phyloP scores from a whole-genome alignment of 306 rosid species.

The Heteromeles arbutifolia region DNA sequence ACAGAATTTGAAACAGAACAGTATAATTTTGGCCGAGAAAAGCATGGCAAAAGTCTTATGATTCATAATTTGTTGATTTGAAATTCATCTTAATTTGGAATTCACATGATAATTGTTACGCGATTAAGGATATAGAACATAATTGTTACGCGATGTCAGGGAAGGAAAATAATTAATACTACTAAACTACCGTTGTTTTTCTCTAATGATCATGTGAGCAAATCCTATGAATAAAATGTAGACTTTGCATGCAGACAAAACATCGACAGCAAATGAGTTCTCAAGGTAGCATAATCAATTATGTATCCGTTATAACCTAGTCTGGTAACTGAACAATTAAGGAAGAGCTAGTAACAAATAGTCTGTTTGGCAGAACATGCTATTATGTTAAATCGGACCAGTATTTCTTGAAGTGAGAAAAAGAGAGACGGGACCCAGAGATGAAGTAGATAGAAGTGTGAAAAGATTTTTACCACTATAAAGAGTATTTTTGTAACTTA shows the following conservation, averaged over 20 bases:
- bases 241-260: background rate
- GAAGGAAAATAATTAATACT: background rate
- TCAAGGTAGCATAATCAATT: background rate
- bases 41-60: too few species aligned
- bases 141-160: background rate
- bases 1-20: too few species aligned
- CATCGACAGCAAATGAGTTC: background rate
- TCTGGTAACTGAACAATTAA: background rate
- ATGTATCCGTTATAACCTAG: slow-evolving; percentile 1
- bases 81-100: background rate
- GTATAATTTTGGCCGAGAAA: too few species aligned
- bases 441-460: too few species aligned
- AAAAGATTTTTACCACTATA: too few species aligned
- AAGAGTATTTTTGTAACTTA: too few species aligned
- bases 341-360: background rate
- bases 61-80: too few species aligned
- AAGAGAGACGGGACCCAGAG: too few species aligned
- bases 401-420: too few species aligned
- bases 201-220: background rate
- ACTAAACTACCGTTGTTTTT: background rate
- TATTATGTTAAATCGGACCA: too few species aligned
- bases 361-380: too few species aligned
- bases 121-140: background rate
- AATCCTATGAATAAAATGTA: background rate
- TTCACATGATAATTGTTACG: background rate